A percentile compares a stretch with the other conserved stretches of the same genome.
These are phyloP conservation scores for Phaeomoniella chlamydospora DNA, from an alignment of 2,329 filamentous ascomycete species.

Conservation along the genomic window DNA sequence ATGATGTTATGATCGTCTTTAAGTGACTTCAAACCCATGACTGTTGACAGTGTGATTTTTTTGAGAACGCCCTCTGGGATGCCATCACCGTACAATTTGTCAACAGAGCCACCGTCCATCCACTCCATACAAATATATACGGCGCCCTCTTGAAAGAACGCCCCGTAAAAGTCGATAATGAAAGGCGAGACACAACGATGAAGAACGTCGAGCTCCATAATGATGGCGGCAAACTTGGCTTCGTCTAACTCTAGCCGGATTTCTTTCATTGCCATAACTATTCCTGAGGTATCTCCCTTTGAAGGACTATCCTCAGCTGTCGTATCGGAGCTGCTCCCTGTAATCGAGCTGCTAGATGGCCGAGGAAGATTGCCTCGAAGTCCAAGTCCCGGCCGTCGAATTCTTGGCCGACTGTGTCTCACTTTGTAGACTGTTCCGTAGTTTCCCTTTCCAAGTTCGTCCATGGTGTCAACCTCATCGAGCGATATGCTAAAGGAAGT, in stretches of 20 bases:
- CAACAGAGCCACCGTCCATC: constrained; percentile 96
- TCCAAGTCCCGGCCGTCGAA: constrained; percentile 45
- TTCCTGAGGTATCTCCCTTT: constrained; percentile 43
- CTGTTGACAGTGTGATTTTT: constrained; percentile 81
- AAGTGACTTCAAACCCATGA: constrained; percentile 79
- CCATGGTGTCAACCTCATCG: constrained; percentile 84
- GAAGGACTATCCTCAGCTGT: constrained; percentile 18
- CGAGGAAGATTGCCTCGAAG: constrained; percentile 43
- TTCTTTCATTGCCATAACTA: constrained; percentile 98
- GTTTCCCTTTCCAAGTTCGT: constrained; percentile 93
- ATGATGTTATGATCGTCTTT: constrained; percentile 99
- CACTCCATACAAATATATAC: constrained; percentile 99
- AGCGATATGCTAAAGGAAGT: constrained; percentile 86
- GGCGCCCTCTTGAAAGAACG: constrained; percentile 96
- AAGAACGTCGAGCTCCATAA: constrained; percentile 92
- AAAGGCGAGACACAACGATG: constrained; percentile 91
- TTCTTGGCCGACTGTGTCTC: constrained; percentile 59
- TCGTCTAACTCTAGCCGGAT: constrained; percentile 92
- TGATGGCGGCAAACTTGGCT: constrained; percentile 88
- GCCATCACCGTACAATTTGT: constrained; percentile 84
- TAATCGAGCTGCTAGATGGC: constrained; percentile 9
- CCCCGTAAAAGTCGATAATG: constrained; percentile 97
- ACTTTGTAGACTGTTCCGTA: constrained; percentile 98
- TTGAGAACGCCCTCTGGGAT: constrained; percentile 77
- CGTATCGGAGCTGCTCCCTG: constrained; percentile 7